Evolutionary conservation across 371 early-diverging fungal species (phyloP), one percentile per base, ranked within the genome.

Genomic region (Zychaea mexicana): DNA sequence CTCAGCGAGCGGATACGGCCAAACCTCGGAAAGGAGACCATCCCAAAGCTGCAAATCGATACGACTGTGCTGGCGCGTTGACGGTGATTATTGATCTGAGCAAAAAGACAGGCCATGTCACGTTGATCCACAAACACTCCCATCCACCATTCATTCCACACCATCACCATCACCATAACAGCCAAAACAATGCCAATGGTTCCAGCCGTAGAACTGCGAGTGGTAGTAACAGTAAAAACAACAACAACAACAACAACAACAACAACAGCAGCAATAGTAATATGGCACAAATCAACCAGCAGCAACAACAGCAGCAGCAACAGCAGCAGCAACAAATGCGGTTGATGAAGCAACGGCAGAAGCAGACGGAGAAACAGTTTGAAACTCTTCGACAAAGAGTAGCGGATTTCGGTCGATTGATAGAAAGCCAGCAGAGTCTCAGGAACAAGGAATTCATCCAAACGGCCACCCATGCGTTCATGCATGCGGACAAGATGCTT

Each of bases 61-160:
- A 81, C 52, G 71, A 77, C 26, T 81, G 81, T 62, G 71, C 74
- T 52, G 81, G 81, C 54, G 78, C 76, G 49, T 65, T 81, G 61
- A 81, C 81, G 22, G 73, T 81, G 31, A 76, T 81, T 36, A 74
- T 81, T 57, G 81, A 81, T 68, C 42, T 81, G 38, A 56, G 62
- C 13, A 81, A 81, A 61, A 70, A 69, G 38, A 69, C 78, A 2
- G 78, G 76, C 15, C 68, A 77, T 65, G 71, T 81, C 10, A 81
- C 78, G 10, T 62, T 81, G 60, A 77, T 74, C 42, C 81, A 81
- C 55, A 77, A 72, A 45, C 71, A 72, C 49, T 22, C 72, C 3
- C 81, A 81, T 67, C 81, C 81, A 19, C 76, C 78, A 6, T 81
- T 81, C 64, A 66, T 76, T n/a, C 73, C 76, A 57, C 69, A 74